Evolutionary conservation across 371 early-diverging fungal genomes (phyloP).

Genomic region (Sporodiniella umbellata): DNA sequence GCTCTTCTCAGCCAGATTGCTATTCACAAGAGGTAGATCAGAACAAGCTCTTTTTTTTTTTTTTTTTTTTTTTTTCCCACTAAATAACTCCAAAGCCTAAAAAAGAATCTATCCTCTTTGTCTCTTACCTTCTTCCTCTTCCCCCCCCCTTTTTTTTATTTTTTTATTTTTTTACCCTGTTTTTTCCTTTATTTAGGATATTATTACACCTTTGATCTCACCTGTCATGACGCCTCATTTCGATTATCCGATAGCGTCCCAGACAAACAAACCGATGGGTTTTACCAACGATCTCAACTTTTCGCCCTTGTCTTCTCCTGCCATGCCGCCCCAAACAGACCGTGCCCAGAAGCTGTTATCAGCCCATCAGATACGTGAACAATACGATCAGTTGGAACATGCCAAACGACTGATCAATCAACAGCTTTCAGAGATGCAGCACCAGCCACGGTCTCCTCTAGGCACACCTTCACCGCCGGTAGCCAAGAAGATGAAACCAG

Average conservation of each 20-base stretch:
- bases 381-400: constrained; percentile 44
- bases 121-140: too few species aligned
- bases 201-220: constrained; percentile 60
- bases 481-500: constrained; percentile 40
- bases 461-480: too few species aligned
- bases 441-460: too few species aligned
- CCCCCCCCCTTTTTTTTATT: too few species aligned
- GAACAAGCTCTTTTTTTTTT: too few species aligned
- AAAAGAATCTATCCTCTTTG: too few species aligned
- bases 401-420: constrained; percentile 35
- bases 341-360: constrained; percentile 11
- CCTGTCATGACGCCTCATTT: constrained; percentile 64
- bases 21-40: neutral
- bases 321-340: constrained; percentile 36
- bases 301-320: constrained; percentile 63
- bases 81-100: neutral
- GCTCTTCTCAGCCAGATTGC: neutral
- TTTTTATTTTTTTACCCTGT: neutral
- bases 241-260: constrained; percentile 22
- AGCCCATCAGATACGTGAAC: constrained; percentile 31
- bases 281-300: constrained; percentile 45
- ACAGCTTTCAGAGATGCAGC: constrained; percentile 33
- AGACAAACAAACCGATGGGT: constrained; percentile 21
- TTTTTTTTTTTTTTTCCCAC: neutral
- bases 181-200: constrained; percentile 27